Base-by-base conservation (phyloP, 805 yeast species). In the Lachancea waltii region DNA sequence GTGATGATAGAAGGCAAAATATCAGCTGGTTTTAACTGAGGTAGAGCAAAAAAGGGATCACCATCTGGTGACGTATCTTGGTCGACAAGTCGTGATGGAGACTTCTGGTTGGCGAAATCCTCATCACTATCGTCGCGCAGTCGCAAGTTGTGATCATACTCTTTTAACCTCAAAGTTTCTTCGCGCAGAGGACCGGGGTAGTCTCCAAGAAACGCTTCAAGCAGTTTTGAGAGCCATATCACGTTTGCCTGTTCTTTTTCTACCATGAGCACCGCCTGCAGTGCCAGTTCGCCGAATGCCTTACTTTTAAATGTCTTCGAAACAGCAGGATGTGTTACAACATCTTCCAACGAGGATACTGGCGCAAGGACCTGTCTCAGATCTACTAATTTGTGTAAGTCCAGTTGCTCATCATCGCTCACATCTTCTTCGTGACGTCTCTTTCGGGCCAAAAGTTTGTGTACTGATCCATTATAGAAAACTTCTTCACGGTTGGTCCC, bases 121-220 rank as follows among this genome's bases (percentile, higher is more conserved):
- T 42, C 50, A 7, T 42, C 50, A 13, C 42, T 49, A 18, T 55
- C 56, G 11, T 60, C 60, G 7, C 53, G 49, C 19, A 58, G 37
- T 11, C 44, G 42, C 28, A 81, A 58, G 22, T 79, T 75, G 50
- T 81, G 87, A 51, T 85, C 84, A 52, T 84, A 84, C 19, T 63
- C 68, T 2, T 86, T 81, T 23, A 87, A 65, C 17, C 77, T 73
- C 60, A 89, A 58, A 33, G 76, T 74, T 16, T 73, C 76, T 24
- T 84, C 85, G 15, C 77, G 65, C 27, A 81, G 61, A 39, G 77
- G 77, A 30, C 68, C 68, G 46, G 94, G 83, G 55, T 85, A 90
- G 54, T 90, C 97, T 4, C 97, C 96, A 35, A 90, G 67, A 48
- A 90, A 77, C 1, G 83, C 79, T 44, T 81, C 84, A 61, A 92